Evolutionary conservation across 1,284 basidiomycete species (phyloP), one percentile per base, ranked within the genome.

Genomic region (Pholiota adiposa): DNA sequence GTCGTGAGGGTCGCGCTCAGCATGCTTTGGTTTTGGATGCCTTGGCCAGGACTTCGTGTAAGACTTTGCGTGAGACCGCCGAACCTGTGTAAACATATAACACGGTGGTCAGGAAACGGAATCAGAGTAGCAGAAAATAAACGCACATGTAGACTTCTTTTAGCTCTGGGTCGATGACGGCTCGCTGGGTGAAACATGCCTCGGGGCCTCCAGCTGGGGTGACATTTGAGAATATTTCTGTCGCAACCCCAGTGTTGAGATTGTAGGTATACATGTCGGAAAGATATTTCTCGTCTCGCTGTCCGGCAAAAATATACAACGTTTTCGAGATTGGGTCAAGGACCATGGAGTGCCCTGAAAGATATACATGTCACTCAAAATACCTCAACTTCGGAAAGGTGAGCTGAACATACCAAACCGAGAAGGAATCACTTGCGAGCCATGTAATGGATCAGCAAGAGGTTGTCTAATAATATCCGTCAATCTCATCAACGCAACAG

Each of bases 251-350:
- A 6, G 81, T 85, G 41, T 76, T 72, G 59, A 89, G 81, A 58
- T 90, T 83, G 70, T 86, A 91, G 0, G 85, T 78, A 61, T 89
- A 89, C 88, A 92, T 89, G 70, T 92, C 90, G 2, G 86, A 82
- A 6, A 89, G 79, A 62, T 85, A 86, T 58, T 77, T 82, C 14
- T 87, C 84, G 25, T 86, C 84, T 16, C 82, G 79, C 69, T 89
- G 86, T 2, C 91, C 90, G 12, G 84, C 88, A 63, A 92, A 87
- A 49, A 92, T 85, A 70, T 83, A 87, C 8, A 92, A 77, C 0
- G 78, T 83, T 49, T 81, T 82, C 1, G 80, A 74, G 12, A 68
- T 70, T 1, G 85, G 77, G 60, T 92, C 90, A 25, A 91, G 76
- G 0, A 92, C 82, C 90, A 92, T 92, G 0, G 88, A 90, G 72